Conservation (phyloP, 108 stramenopile genomes). For the Conticribra guillardii region DNA sequence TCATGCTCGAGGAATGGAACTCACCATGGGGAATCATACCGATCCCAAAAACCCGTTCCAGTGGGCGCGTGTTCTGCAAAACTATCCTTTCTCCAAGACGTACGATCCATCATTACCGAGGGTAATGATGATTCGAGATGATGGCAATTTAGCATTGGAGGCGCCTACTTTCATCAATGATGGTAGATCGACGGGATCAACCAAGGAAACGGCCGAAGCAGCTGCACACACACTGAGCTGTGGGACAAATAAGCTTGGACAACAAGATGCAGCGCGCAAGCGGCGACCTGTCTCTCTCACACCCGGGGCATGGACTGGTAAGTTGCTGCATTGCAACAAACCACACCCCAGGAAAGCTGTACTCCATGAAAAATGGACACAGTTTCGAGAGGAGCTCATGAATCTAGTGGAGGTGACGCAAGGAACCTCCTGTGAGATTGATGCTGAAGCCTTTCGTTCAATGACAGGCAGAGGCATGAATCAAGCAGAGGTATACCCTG, state of each 20-base stretch:
- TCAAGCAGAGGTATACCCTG: no score
- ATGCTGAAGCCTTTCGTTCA: no score
- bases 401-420: no score
- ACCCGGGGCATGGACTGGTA: constrained; percentile 13
- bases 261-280: constrained; percentile 18
- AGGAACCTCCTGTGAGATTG: no score
- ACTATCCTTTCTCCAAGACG: constrained; percentile 25
- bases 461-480: no score
- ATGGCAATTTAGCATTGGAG: constrained; percentile 38
- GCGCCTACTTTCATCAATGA: constrained; percentile 38
- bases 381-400: no score
- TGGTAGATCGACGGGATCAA: constrained; percentile 11
- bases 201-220: neutral
- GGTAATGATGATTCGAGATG: constrained; percentile 22
- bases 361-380: constrained; percentile 15
- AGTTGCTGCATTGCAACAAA: constrained; percentile 3
- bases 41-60: constrained; percentile 26
- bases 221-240: constrained; percentile 2
- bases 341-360: constrained; percentile 2
- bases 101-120: constrained; percentile 47
- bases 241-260: neutral
- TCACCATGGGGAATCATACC: constrained; percentile 13
- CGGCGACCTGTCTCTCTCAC: neutral
- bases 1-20: constrained; percentile 13
- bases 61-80: constrained; percentile 33